These are phyloP conservation scores for Beauveria sp. DNA, from an alignment of 2,329 filamentous ascomycete genomes.

Conservation along the genomic window DNA sequence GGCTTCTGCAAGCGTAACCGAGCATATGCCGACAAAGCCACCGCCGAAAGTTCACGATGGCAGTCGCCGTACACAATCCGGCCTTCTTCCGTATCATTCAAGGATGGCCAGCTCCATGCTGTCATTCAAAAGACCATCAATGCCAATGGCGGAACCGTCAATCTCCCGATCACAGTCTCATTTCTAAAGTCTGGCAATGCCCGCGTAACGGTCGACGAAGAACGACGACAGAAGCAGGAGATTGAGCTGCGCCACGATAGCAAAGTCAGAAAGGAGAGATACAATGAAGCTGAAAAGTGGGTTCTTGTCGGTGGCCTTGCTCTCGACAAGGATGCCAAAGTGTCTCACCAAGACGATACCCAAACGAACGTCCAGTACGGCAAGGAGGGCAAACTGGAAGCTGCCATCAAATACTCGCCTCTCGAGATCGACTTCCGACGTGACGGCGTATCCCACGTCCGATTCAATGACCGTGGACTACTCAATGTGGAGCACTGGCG, in stretches of 20 bases:
- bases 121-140: slow-evolving; percentile 73
- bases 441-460: slow-evolving; percentile 73
- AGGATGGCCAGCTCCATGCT: slow-evolving; percentile 72
- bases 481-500: slow-evolving; percentile 96
- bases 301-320: slow-evolving; percentile 75
- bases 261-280: slow-evolving; percentile 79
- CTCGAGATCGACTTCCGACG: slow-evolving; percentile 82
- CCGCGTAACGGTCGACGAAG: slow-evolving; percentile 83
- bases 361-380: slow-evolving; percentile 76
- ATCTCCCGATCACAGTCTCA: slow-evolving; percentile 74
- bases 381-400: slow-evolving; percentile 66
- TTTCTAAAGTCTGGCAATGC: slow-evolving; percentile 87
- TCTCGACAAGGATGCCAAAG: slow-evolving; percentile 61
- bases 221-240: slow-evolving; percentile 79
- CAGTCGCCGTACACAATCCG: slow-evolving; percentile 72
- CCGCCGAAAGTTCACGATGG: slow-evolving; percentile 60
- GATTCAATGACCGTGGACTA: slow-evolving; percentile 81
- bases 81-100: slow-evolving; percentile 64
- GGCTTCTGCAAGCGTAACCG: slow-evolving; percentile 97
- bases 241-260: slow-evolving; percentile 83
- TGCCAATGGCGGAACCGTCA: slow-evolving; percentile 55
- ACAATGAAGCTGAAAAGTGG: slow-evolving; percentile 86
- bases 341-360: slow-evolving; percentile 56
- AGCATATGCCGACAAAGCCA: slow-evolving; percentile 72
- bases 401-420: slow-evolving; percentile 73